Evolutionary conservation across 106 monocot species (phyloP).

Genomic region (Dendrobium officinale): DNA sequence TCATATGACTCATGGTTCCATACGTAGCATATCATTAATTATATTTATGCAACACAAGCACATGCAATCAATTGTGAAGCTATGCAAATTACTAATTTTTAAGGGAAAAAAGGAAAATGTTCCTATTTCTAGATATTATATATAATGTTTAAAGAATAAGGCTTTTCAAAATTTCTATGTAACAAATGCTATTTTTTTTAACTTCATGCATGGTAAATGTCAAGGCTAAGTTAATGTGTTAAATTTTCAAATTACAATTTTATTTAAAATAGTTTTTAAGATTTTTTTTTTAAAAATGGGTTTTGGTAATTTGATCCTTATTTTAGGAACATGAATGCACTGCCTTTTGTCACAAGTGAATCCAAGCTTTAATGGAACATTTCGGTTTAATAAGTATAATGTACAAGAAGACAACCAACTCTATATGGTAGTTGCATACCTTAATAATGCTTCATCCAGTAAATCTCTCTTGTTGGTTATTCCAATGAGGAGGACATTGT

Average conservation of each 20-base stretch:
- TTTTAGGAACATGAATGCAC: background rate
- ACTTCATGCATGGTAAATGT: background rate
- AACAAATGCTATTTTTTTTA: background rate
- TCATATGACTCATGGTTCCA: background rate
- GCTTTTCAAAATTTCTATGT: background rate
- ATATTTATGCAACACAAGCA: slow-evolving; percentile 43
- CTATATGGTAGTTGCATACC: slow-evolving; percentile 26
- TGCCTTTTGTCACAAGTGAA: background rate
- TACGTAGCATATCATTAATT: background rate
- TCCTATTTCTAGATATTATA: background rate
- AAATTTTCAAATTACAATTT: background rate
- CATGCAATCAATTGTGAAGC: slow-evolving; percentile 17
- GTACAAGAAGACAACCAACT: background rate
- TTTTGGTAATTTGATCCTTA: background rate
- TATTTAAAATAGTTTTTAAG: background rate
- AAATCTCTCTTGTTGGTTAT: slow-evolving; percentile 98
- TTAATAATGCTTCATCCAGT: slow-evolving; percentile 86
- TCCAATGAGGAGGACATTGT: slow-evolving; percentile 97
- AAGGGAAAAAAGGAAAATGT: background rate
- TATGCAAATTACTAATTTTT: background rate
- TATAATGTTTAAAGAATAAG: background rate
- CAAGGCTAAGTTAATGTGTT: background rate
- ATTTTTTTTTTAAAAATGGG: background rate
- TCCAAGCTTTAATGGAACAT: background rate
- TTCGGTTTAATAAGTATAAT: background rate